A percentile compares a stretch with the other conserved stretches of the same genome.
These are phyloP conservation scores for Casaregolazyma suthepensis DNA, from an alignment of 1,139 yeast genomes.

Conservation along the genomic window DNA sequence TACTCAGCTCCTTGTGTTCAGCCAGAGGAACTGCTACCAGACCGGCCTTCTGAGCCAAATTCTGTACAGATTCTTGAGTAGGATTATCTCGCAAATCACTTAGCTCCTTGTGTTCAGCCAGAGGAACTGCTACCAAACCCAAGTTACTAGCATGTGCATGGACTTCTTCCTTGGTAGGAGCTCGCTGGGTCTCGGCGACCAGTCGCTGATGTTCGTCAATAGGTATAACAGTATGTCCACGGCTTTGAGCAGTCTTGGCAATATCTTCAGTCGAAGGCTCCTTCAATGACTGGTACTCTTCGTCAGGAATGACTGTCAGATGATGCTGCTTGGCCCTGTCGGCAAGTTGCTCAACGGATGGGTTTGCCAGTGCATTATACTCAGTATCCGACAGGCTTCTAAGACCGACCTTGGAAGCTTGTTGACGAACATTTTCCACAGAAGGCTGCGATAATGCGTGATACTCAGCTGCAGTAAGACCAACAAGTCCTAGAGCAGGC, in stretches of 20 bases:
- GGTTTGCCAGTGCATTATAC: conserved; percentile 27
- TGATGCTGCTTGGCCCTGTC: background rate
- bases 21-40: conserved; percentile 18
- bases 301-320: conserved; percentile 41
- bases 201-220: conserved; percentile 11
- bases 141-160: conserved; percentile 17
- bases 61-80: conserved; percentile 30
- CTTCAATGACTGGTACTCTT: conserved; percentile 24
- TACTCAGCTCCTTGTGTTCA: conserved; percentile 24
- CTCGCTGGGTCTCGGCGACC: conserved; percentile 8
- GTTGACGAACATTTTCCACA: conserved; percentile 12
- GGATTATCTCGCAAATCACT: conserved; percentile 15
- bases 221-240: conserved; percentile 14
- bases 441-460: conserved; percentile 19
- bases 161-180: conserved; percentile 18
- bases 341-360: conserved; percentile 23
- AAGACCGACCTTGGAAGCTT: conserved; percentile 27
- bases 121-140: conserved; percentile 20
- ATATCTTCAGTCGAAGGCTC: conserved; percentile 15
- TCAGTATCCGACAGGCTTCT: conserved; percentile 27
- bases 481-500: conserved; percentile 32
- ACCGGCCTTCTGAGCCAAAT: conserved; percentile 33
- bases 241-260: conserved; percentile 5
- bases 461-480: conserved; percentile 32
- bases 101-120: conserved; percentile 24